Percentiles rank a stretch among this genome's conserved stretches.
phyloP scores from a whole-genome alignment of 2,329 filamentous ascomycete species.

The Nothophoma quercina region DNA sequence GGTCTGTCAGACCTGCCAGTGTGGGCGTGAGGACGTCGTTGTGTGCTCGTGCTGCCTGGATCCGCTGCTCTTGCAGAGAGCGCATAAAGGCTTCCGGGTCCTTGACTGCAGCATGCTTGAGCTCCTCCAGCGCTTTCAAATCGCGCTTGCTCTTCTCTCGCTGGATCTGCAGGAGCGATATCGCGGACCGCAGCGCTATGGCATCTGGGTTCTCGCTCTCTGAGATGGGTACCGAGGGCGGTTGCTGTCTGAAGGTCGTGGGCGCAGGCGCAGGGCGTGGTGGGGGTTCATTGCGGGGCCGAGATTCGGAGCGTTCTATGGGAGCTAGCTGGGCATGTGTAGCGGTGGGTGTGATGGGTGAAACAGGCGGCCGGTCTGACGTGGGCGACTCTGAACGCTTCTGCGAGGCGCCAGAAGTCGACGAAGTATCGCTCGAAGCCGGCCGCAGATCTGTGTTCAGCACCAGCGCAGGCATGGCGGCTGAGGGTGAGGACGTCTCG shows the following conservation, averaged over 20 bases:
- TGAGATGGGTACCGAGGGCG: conserved; percentile 55
- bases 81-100: conserved; percentile 76
- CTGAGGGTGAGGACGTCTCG: conserved; percentile 29
- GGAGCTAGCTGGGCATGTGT: conserved; percentile 46
- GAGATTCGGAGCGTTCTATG: conserved; percentile 34
- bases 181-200: conserved; percentile 83
- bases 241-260: conserved; percentile 51
- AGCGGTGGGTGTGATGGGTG: conserved; percentile 51
- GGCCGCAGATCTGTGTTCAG: conserved; percentile 39
- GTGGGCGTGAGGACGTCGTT: conserved; percentile 48
- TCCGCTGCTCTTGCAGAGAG: conserved; percentile 70
- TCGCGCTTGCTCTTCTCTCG: conserved; percentile 78
- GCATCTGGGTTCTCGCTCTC: conserved; percentile 77
- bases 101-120: conserved; percentile 74
- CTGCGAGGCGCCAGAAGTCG: conserved; percentile 26
- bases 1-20: conserved; percentile 47
- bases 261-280: conserved; percentile 24
- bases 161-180: conserved; percentile 87
- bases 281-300: conserved; percentile 37
- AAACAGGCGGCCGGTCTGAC: conserved; percentile 49
- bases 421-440: conserved; percentile 35
- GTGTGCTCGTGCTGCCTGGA: conserved; percentile 41
- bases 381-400: conserved; percentile 41
- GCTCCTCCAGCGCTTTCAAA: conserved; percentile 71
- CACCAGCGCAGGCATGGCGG: conserved; percentile 50